Conservation (phyloP, 192 early-diverging fungal genomes). For the Coemansia sp. region DNA sequence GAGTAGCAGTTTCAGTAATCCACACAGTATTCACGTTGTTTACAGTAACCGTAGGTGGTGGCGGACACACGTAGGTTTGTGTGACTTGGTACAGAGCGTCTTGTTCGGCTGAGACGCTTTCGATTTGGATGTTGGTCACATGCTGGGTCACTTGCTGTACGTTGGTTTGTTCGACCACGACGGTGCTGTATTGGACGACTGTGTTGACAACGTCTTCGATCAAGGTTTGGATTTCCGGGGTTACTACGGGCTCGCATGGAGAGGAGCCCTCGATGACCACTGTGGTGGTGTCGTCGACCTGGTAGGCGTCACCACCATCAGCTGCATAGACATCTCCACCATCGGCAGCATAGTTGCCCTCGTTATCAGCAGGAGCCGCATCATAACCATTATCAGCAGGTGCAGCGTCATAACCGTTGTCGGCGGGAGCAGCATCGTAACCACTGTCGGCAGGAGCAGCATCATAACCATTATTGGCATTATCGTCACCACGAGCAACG, state of each 20-base stretch:
- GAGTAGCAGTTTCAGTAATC: conserved; percentile 42
- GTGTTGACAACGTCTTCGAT: conserved; percentile 37
- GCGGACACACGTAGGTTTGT: conserved; percentile 43
- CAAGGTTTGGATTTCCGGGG: conserved; percentile 31
- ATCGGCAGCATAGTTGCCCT: background rate
- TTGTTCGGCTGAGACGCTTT: conserved; percentile 34
- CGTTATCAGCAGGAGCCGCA: conserved; percentile 4
- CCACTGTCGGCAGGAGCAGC: background rate
- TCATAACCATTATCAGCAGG: background rate
- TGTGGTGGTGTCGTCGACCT: conserved; percentile 7
- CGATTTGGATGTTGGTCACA: conserved; percentile 42
- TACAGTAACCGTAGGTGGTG: conserved; percentile 33
- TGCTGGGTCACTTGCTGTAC: conserved; percentile 23
- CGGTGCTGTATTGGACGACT: conserved; percentile 36
- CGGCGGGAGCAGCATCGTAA: background rate
- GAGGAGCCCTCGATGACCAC: conserved; percentile 21
- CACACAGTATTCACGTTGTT: conserved; percentile 44
- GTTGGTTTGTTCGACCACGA: conserved; percentile 33
- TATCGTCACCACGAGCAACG: conserved; percentile 2
- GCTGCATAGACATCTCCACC: conserved; percentile 11
- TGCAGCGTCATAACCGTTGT: background rate
- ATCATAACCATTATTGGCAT: background rate
- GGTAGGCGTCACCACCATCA: background rate
- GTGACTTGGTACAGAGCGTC: conserved; percentile 45
- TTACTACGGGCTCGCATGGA: conserved; percentile 26